Base-by-base conservation (phyloP, 2,329 filamentous ascomycete genomes). In the Arachnopeziza araneosa region DNA sequence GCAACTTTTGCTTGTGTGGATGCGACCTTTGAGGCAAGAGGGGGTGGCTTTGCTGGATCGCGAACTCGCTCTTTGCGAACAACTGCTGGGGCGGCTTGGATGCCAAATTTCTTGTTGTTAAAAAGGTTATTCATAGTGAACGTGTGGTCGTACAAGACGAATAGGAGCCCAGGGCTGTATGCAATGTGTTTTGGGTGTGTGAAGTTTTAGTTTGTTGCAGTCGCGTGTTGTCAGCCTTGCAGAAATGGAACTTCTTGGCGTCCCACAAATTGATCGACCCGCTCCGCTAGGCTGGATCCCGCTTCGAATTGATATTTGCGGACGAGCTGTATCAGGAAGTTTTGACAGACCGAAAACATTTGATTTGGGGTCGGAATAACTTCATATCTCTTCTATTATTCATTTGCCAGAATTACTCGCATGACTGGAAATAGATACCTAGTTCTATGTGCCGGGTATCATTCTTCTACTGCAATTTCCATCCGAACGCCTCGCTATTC, bases 11-110 rank as follows among this genome's bases (percentile, higher is more conserved):
- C 36, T 44, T 32, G 21, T 24, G 51, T 36, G 17, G 56, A 54
- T 50, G 51, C 48, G 22, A 51, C 32, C 54, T 67, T 63, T 21
- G 62, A 60, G 36, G 63, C 54, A 50, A 61, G 52, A 12, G 64
- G 61, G 19, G 26, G n/a, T 17, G 64, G 59, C 49, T 61, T 63
- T 50, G 58, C 51, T 19, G 51, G 17, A 22, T 49, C 54, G 24
- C 54, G 54, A 19, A 55, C 32, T 12, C 23, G 14, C 30, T 63
- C 61, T 24, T 59, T 51, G 22, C 63, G 62, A 48, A 65, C 60
- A 50, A 50, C 23, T 32, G 49, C 54, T 19, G 62, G 61, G 5
- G 64, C 54, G 10, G 57, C 59, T 54, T 63, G 60, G 55, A 66
- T 64, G 8, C 22, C 55, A 12, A 58, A 60, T 26, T 55, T 56